Conservation (phyloP, 1,284 basidiomycete genomes). For the Cystobasidiaceae sp. region DNA sequence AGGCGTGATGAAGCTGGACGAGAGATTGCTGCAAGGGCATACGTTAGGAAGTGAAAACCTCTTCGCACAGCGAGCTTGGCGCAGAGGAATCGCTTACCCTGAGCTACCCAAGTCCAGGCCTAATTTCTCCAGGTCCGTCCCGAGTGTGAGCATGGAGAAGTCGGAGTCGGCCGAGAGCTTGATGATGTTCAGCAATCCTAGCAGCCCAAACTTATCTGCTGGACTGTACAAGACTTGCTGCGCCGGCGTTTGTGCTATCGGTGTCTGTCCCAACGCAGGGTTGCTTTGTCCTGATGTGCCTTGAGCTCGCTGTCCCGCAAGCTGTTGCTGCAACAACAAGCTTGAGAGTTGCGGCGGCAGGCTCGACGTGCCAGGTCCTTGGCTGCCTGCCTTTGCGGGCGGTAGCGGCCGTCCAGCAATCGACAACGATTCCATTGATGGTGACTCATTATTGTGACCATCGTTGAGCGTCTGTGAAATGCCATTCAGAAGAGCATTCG, state of each 20-base stretch:
- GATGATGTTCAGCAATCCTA: conserved; percentile 84
- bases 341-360: conserved; percentile 21
- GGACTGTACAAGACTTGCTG: conserved; percentile 91
- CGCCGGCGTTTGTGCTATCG: conserved; percentile 56
- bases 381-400: not conserved
- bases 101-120: conserved; percentile 81
- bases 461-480: conserved; percentile 16
- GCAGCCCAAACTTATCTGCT: conserved; percentile 89
- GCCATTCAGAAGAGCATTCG: conserved; percentile 22
- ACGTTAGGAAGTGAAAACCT: no score
- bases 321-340: conserved; percentile 26
- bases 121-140: conserved; percentile 86
- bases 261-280: not conserved
- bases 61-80: no score
- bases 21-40: conserved; percentile 85
- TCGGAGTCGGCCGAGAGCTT: conserved; percentile 79
- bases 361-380: not conserved
- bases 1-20: conserved; percentile 91
- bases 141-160: conserved; percentile 75
- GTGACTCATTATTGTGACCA: conserved; percentile 1
- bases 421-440: conserved; percentile 3
- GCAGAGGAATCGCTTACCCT: conserved; percentile 65
- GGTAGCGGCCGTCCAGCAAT: conserved; percentile 12
- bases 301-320: conserved; percentile 2
- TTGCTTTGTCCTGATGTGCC: conserved; percentile 6